phyloP scores from a whole-genome alignment of 1,139 yeast genomes.

The Saccharomycopsis crataegensis region DNA sequence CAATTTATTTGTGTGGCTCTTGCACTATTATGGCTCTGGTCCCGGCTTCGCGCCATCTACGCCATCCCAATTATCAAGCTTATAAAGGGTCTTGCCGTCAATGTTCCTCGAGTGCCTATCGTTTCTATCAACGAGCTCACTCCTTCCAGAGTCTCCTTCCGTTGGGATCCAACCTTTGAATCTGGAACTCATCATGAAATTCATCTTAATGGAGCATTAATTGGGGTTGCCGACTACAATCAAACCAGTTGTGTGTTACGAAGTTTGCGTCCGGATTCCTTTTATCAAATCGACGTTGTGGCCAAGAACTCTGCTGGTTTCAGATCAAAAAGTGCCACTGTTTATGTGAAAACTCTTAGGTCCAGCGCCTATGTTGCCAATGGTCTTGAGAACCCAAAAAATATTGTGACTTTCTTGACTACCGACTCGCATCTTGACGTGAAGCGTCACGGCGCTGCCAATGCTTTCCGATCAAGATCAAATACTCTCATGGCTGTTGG shows the following conservation, averaged over 20 bases:
- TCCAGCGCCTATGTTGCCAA: slow-evolving; percentile 26
- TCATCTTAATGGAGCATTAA: slow-evolving; percentile 41
- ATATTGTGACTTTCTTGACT: slow-evolving; percentile 24
- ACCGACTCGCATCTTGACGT: slow-evolving; percentile 9
- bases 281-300: slow-evolving; percentile 49
- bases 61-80: slow-evolving; percentile 44
- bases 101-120: slow-evolving; percentile 50
- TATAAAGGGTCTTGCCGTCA: slow-evolving; percentile 43
- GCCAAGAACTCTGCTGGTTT: slow-evolving; percentile 43
- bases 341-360: slow-evolving; percentile 36
- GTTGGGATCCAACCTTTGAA: slow-evolving; percentile 44
- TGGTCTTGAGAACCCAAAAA: slow-evolving; percentile 26
- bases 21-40: slow-evolving; percentile 43
- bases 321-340: slow-evolving; percentile 38
- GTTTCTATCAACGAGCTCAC: slow-evolving; percentile 51
- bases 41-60: slow-evolving; percentile 36
- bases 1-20: slow-evolving; percentile 19
- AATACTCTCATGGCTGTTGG: slow-evolving; percentile 25
- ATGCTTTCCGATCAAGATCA: slow-evolving; percentile 28
- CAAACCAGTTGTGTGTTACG: slow-evolving; percentile 36
- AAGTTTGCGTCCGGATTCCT: slow-evolving; percentile 38
- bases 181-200: slow-evolving; percentile 35
- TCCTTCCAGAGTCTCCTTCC: slow-evolving; percentile 40
- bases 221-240: slow-evolving; percentile 26
- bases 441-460: slow-evolving; percentile 21